A percentile compares a stretch with the other conserved stretches of the same genome.
phyloP scores from a whole-genome alignment of 345 rosid species.

The Melaleuca alternifolia region DNA sequence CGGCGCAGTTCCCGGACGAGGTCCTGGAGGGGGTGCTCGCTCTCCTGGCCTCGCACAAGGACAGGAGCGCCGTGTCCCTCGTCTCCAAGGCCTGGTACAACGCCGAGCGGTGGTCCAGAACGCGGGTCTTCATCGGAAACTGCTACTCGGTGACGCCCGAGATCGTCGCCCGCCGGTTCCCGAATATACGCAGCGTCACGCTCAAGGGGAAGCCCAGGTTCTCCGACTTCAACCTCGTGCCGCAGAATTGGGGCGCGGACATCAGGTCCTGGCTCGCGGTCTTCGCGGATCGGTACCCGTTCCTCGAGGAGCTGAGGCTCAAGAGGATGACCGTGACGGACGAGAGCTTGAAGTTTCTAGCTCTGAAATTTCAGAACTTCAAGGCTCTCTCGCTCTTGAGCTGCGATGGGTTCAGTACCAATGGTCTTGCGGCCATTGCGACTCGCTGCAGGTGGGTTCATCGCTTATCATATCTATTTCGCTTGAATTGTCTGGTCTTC shows the following conservation, averaged over 20 bases:
- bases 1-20: constrained; percentile 47
- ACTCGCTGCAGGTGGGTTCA: constrained; percentile 44
- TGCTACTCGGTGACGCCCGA: constrained; percentile 66
- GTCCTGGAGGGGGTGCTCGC: constrained; percentile 48
- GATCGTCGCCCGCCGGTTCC: constrained; percentile 44
- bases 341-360: constrained; percentile 47
- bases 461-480: neutral
- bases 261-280: constrained; percentile 46
- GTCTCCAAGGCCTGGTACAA: constrained; percentile 60
- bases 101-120: constrained; percentile 56
- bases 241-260: constrained; percentile 64
- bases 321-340: constrained; percentile 66
- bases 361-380: constrained; percentile 35
- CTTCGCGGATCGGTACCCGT: constrained; percentile 40
- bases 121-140: constrained; percentile 56
- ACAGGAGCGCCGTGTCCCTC: constrained; percentile 52
- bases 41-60: constrained; percentile 28
- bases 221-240: constrained; percentile 61
- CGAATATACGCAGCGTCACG: constrained; percentile 40
- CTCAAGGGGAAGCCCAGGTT: constrained; percentile 69
- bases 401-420: constrained; percentile 62
- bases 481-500: neutral
- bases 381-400: constrained; percentile 44
- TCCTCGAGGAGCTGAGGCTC: constrained; percentile 47
- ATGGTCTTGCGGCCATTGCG: constrained; percentile 48